Base-by-base conservation (phyloP, 495 filamentous ascomycete genomes). In the Penicillium coffeae region DNA sequence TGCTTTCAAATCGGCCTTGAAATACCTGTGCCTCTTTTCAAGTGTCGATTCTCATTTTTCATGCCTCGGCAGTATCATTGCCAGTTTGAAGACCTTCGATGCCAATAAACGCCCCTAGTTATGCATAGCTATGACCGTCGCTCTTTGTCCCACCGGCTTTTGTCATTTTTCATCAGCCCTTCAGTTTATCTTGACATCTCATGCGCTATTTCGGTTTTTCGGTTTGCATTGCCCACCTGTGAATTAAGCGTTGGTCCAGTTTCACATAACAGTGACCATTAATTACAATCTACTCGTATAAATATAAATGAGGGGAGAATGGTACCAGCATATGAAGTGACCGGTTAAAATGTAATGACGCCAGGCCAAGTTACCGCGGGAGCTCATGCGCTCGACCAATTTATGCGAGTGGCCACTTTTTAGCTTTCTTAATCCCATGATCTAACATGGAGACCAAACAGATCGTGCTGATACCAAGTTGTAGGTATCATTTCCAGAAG, bases 251-350 rank as follows among this genome's bases (percentile, higher is more conserved):
- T 38, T 14, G 19, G 35, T 47, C 58, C 54, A 49, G n/a, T 18
- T 21, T 22, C 13, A n/a, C 12, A n/a, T 14, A 12, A 10, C 25
- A 45, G 13, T 47, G 30, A 50, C 18, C 20, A 15, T 20, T 19
- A 45, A 38, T 36, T 34, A 19, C 42, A 19, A 38, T 35, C 21
- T 30, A 51, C 47, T 21, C 19, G 20, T 25, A 47, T 41, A 45
- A 45, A 42, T 41, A 51, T 51, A 56, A 45, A 54, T 22, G 36
- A 42, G 36, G n/a, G n/a, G n/a, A n/a, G n/a, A n/a, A n/a, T n/a
- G n/a, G n/a, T n/a, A n/a, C n/a, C n/a, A n/a, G n/a, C n/a, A 13
- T 22, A 47, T 18, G 27, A 34, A 38, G 32, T 40, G 22, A 47
- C 33, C 35, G 39, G 20, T 46, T 30, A 45, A 30, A 30, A 30